Evolutionary conservation across 1,284 basidiomycete species (phyloP), one percentile per base, ranked within the genome.

Genomic region (Irpex sp.): DNA sequence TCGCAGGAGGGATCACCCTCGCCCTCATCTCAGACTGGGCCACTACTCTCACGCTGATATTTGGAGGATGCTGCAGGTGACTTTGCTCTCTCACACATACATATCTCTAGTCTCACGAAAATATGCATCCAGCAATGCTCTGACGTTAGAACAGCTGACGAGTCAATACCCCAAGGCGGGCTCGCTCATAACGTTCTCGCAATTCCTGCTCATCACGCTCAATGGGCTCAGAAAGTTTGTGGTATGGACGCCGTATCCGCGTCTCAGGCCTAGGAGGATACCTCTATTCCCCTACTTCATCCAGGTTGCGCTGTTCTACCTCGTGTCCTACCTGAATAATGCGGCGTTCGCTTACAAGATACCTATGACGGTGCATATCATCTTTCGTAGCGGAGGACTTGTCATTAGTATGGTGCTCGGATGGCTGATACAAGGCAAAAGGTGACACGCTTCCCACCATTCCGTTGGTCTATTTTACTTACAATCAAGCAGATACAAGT

Each of bases 341-440:
- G 86, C 85, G 26, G 95, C 94, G 0, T 97, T 98, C 72, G 92
- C 86, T 3, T 95, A 86, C 70, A 76, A 84, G 63, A 91, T 97
- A 62, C 95, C 95, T 13, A 93, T 97, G 86, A 79, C 93, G 0
- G 90, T 98, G 1, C 95, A 98, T 74, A 97, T 98, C 73, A 93
- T 98, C 63, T 98, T 97, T 72, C 83, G 95, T 43, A 94, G 92
- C 68, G 95, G 93, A 1, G 95, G 95, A n/a, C 76, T 94, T 70
- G 83, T 91, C n/a, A 77, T 93, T 55, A 92, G 89, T 69, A 87
- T 95, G 84, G 50, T 90, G 7, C 78, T 94, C 62, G 93, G 92
- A 0, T 89, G 83, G 80, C 57, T 87, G 1, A 66, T 93, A 13
- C 79, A 78, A 1, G 79, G 82, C 3, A 89, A 85, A 71, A 80